Conservation (phyloP, 148 eudicot genomes). For the Tetragonia tetragonoides region DNA sequence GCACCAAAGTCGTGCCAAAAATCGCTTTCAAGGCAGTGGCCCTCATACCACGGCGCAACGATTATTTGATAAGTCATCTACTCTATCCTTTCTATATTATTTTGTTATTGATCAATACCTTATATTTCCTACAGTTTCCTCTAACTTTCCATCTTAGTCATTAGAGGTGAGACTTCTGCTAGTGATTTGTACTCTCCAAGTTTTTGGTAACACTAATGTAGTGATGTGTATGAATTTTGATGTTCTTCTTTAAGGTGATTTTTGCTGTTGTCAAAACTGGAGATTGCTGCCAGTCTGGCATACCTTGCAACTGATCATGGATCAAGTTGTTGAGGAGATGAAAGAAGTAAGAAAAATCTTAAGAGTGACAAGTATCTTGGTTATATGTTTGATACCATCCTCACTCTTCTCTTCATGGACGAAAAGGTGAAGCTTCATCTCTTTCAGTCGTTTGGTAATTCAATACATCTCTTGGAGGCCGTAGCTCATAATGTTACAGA, state of each 20-base stretch:
- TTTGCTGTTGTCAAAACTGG: background rate
- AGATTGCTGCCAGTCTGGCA: background rate
- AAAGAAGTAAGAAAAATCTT: slow-evolving; percentile 13
- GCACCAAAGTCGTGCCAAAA: no score
- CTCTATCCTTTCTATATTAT: no score
- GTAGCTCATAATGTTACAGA: background rate
- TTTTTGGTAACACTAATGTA: no score
- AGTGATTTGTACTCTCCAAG: no score
- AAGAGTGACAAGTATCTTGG: background rate
- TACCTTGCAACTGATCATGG: slow-evolving; percentile 17
- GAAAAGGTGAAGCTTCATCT: background rate
- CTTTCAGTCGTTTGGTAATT: slow-evolving; percentile 1
- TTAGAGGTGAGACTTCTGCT: no score
- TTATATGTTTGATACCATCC: slow-evolving; percentile 16
- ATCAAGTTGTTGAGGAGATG: background rate
- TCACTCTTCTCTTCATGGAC: background rate
- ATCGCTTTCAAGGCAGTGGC: no score
- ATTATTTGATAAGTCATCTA: no score
- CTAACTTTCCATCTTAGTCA: no score
- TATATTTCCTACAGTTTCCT: no score
- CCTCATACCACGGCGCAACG: no score
- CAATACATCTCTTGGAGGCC: background rate
- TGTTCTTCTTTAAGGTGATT: background rate
- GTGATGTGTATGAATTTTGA: background rate
- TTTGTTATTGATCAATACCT: no score